A percentile compares a stretch with the other conserved stretches of the same genome.
These are phyloP conservation scores for Pyrenophora tritici-repentis DNA, from an alignment of 2,329 filamentous ascomycete genomes.

Conservation along the genomic window DNA sequence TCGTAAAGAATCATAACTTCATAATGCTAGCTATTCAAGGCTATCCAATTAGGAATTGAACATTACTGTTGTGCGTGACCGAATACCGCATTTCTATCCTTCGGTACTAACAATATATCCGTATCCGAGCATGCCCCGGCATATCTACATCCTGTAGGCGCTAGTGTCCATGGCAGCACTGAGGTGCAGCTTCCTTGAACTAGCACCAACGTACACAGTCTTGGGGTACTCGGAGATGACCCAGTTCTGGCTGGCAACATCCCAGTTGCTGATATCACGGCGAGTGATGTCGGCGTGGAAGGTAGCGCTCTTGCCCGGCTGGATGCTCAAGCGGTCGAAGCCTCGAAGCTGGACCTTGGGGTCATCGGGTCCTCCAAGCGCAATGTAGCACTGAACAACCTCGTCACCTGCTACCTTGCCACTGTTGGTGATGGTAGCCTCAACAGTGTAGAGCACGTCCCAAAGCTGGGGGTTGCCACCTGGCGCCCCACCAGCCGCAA, in stretches of 20 bases:
- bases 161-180: slow-evolving; percentile 36
- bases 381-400: slow-evolving; percentile 76
- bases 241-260: slow-evolving; percentile 81
- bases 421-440: slow-evolving; percentile 72
- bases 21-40: background rate
- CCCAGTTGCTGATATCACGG: slow-evolving; percentile 88
- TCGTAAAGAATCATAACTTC: background rate
- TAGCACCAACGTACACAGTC: slow-evolving; percentile 64
- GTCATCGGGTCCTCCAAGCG: slow-evolving; percentile 78
- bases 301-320: slow-evolving; percentile 67
- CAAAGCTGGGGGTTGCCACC: slow-evolving; percentile 68
- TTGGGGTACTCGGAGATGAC: slow-evolving; percentile 63
- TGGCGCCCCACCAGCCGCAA: slow-evolving; percentile 67
- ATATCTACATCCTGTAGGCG: slow-evolving; percentile 14
- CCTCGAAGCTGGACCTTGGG: slow-evolving; percentile 70
- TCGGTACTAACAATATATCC: too few species aligned
- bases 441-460: slow-evolving; percentile 70
- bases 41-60: slow-evolving; percentile 10
- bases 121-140: too few species aligned
- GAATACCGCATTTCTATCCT: too few species aligned
- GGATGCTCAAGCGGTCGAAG: slow-evolving; percentile 78
- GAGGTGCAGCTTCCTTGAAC: slow-evolving; percentile 62
- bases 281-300: slow-evolving; percentile 75
- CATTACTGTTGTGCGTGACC: background rate
- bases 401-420: slow-evolving; percentile 69